Evolutionary conservation across 202 grass and related monocot species (phyloP).

Genomic region (Zizania palustris): DNA sequence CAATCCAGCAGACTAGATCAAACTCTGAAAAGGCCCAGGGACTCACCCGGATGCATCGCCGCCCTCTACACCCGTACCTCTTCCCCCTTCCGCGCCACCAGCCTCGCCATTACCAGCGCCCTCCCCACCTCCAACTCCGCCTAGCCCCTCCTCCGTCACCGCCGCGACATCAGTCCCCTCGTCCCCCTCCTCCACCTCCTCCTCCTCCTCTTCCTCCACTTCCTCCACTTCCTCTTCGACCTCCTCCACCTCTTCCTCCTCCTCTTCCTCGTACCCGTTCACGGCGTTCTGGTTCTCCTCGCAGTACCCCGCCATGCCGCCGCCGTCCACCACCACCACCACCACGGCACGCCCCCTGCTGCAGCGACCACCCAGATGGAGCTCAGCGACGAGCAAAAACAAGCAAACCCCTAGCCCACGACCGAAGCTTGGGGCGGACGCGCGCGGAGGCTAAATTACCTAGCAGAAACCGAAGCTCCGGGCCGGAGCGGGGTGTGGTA

Average conservation of each 20-base stretch:
- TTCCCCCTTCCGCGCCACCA: constrained; percentile 41
- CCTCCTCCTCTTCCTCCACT: constrained; percentile 53
- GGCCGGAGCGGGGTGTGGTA: background rate
- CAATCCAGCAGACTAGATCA: constrained; percentile 33
- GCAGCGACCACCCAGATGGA: constrained; percentile 35
- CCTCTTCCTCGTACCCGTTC: constrained; percentile 68
- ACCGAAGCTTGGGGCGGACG: constrained; percentile 2
- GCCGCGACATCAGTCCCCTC: constrained; percentile 9
- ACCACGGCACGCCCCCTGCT: constrained; percentile 42
- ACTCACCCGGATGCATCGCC: constrained; percentile 84
- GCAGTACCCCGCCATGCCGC: constrained; percentile 44
- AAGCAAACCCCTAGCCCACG: constrained; percentile 21
- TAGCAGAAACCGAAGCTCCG: background rate
- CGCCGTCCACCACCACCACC: constrained; percentile 27
- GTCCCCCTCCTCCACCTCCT: constrained; percentile 25
- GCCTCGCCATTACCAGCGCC: constrained; percentile 21
- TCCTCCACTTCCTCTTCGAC: constrained; percentile 66
- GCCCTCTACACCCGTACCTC: constrained; percentile 10
- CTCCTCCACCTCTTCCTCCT: constrained; percentile 64
- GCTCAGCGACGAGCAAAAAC: constrained; percentile 11
- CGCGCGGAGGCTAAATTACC: constrained; percentile 3
- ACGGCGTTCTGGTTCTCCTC: constrained; percentile 59
- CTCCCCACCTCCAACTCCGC: constrained; percentile 36
- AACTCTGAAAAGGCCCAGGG: constrained; percentile 11
- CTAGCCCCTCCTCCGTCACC: constrained; percentile 33